Conservation (phyloP, 2,329 filamentous ascomycete genomes). For the Microsporum canis region DNA sequence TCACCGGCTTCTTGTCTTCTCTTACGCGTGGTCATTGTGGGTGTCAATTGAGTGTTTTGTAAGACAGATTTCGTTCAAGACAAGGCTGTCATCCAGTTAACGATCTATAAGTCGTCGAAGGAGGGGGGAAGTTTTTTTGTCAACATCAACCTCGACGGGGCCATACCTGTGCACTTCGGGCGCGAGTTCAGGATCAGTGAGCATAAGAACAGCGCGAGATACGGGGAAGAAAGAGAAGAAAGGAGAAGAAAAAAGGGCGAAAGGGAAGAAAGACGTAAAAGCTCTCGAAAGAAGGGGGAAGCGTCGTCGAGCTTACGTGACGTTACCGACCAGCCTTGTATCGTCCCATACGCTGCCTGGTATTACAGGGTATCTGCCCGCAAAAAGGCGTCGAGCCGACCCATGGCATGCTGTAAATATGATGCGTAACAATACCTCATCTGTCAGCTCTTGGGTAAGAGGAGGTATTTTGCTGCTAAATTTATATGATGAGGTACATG, state of each 20-base stretch:
- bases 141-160: neutral
- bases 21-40: constrained; percentile 38
- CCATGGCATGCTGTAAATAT: neutral
- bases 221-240: neutral
- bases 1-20: constrained; percentile 41
- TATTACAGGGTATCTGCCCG: neutral
- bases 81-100: constrained; percentile 7
- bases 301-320: neutral
- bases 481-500: neutral
- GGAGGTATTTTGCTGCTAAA: neutral
- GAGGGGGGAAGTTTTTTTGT: neutral
- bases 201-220: neutral
- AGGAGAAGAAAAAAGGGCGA: neutral
- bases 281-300: neutral
- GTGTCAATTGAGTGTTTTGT: neutral
- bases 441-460: neutral
- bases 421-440: neutral
- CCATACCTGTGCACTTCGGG: neutral
- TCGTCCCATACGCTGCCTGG: neutral
- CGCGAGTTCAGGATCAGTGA: neutral
- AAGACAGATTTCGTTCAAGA: neutral
- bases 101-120: neutral
- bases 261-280: neutral
- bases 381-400: neutral
- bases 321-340: neutral